Evolutionary conservation across 2,329 filamentous ascomycete species (phyloP).

Genomic region (Diaporthe citriasiana): DNA sequence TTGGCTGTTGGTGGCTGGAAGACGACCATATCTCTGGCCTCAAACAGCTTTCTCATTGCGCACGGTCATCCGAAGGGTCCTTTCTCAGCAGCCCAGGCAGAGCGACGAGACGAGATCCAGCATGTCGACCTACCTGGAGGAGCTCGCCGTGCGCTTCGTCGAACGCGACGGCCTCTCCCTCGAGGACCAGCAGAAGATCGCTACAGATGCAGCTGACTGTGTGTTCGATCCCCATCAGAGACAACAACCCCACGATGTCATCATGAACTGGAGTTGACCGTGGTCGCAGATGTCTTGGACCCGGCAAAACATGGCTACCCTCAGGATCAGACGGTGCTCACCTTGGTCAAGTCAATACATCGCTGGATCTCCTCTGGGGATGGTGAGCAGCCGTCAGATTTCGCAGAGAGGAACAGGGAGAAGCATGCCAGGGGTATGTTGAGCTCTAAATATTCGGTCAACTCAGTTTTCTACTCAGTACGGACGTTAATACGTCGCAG

Average conservation of each 20-base stretch:
- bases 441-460: neutral
- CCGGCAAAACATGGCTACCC: slow-evolving; percentile 28
- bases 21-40: neutral
- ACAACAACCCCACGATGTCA: neutral
- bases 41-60: neutral
- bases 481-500: slow-evolving; percentile 50
- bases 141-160: slow-evolving; percentile 41
- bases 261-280: neutral
- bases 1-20: neutral
- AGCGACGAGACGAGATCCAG: slow-evolving; percentile 4
- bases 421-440: slow-evolving; percentile 24
- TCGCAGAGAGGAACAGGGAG: slow-evolving; percentile 33
- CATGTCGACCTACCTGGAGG: slow-evolving; percentile 40
- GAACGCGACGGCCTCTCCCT: slow-evolving; percentile 40
- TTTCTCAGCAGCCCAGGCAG: neutral
- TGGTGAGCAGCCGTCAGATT: slow-evolving; percentile 9
- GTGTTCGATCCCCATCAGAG: neutral
- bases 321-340: slow-evolving; percentile 23
- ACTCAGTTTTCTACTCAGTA: neutral
- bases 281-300: slow-evolving; percentile 12
- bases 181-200: slow-evolving; percentile 40
- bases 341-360: slow-evolving; percentile 37
- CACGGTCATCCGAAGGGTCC: slow-evolving; percentile 7
- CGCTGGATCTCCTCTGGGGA: slow-evolving; percentile 32
- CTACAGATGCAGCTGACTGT: slow-evolving; percentile 39